Percentiles rank a stretch among this genome's conserved stretches.
Evolutionary conservation across 1,139 yeast species (phyloP).

Genomic region (Geotrichum klebahnii): DNA sequence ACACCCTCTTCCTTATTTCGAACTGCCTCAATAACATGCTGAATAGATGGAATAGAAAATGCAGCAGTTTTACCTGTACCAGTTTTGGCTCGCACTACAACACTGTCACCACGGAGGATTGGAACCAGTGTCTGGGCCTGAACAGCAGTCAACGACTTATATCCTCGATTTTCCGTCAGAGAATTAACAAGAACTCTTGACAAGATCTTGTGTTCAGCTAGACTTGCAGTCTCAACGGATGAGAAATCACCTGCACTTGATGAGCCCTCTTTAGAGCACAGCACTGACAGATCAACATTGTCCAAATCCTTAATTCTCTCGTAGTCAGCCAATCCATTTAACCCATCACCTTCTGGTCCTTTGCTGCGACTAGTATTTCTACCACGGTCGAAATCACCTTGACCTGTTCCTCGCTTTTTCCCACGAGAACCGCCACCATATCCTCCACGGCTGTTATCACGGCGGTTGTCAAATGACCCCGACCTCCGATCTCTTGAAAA

Average conservation of each 20-base stretch:
- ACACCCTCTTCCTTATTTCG: slow-evolving; percentile 34
- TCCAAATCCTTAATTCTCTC: slow-evolving; percentile 29
- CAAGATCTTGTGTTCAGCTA: slow-evolving; percentile 34
- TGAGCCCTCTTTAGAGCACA: slow-evolving; percentile 18
- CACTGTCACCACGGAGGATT: slow-evolving; percentile 52
- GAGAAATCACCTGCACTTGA: slow-evolving; percentile 30
- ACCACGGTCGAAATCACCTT: slow-evolving; percentile 21
- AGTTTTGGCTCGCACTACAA: slow-evolving; percentile 86
- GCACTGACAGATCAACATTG: slow-evolving; percentile 19
- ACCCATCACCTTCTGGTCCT: slow-evolving; percentile 37
- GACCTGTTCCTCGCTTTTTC: slow-evolving; percentile 14
- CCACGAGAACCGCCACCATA: slow-evolving; percentile 3
- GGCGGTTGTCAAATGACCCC: slow-evolving; percentile 3
- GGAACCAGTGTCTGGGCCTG: slow-evolving; percentile 73
- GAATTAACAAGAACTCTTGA: slow-evolving; percentile 39
- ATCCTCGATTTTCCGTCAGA: slow-evolving; percentile 35
- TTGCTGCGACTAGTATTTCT: slow-evolving; percentile 23
- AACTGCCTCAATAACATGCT: slow-evolving; percentile 46
- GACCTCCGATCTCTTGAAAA: background rate
- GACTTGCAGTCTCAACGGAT: slow-evolving; percentile 32
- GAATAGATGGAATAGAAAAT: slow-evolving; percentile 73
- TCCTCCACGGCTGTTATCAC: background rate
- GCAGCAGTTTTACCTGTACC: slow-evolving; percentile 96
- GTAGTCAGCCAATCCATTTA: slow-evolving; percentile 36
- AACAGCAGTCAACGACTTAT: slow-evolving; percentile 61